Evolutionary conservation across 805 yeast species (phyloP).

Genomic region (Cyberlindnera subsufficiens): DNA sequence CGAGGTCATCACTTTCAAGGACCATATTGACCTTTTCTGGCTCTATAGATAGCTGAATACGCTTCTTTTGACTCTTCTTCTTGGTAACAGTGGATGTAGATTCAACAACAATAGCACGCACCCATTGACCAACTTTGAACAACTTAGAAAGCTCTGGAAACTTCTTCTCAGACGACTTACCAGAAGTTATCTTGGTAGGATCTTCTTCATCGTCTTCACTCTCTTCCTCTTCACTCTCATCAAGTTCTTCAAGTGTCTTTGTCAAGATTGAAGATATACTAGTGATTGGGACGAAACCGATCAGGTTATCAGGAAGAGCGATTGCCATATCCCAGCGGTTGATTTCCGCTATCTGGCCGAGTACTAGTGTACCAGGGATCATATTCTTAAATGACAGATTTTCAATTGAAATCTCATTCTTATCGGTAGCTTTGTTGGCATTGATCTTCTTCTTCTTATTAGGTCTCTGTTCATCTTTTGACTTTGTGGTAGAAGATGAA

Average conservation of each 20-base stretch:
- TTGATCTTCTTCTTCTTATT: slow-evolving; percentile 38
- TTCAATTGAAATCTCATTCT: slow-evolving; percentile 45
- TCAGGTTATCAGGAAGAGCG: slow-evolving; percentile 73
- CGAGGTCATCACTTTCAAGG: slow-evolving; percentile 60
- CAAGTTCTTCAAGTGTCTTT: slow-evolving; percentile 47
- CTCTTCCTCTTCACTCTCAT: slow-evolving; percentile 38
- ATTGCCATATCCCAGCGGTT: slow-evolving; percentile 59
- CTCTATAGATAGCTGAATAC: slow-evolving; percentile 66
- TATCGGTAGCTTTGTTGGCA: slow-evolving; percentile 24
- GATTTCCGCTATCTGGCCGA: slow-evolving; percentile 70
- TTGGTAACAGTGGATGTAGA: slow-evolving; percentile 36
- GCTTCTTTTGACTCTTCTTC: slow-evolving; percentile 41
- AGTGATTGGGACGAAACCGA: slow-evolving; percentile 74
- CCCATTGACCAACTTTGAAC: slow-evolving; percentile 77
- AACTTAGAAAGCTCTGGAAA: slow-evolving; percentile 51
- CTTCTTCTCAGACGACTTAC: slow-evolving; percentile 27
- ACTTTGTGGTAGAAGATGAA: slow-evolving; percentile 9
- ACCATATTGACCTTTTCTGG: slow-evolving; percentile 64
- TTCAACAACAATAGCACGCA: slow-evolving; percentile 71
- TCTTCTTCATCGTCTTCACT: slow-evolving; percentile 30
- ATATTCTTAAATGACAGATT: slow-evolving; percentile 56
- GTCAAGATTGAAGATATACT: slow-evolving; percentile 63
- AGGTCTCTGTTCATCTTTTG: slow-evolving; percentile 22
- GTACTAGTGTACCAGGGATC: slow-evolving; percentile 63
- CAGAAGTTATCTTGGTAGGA: slow-evolving; percentile 14